Conservation (phyloP, 148 eudicot genomes). For the Simmondsia chinensis region DNA sequence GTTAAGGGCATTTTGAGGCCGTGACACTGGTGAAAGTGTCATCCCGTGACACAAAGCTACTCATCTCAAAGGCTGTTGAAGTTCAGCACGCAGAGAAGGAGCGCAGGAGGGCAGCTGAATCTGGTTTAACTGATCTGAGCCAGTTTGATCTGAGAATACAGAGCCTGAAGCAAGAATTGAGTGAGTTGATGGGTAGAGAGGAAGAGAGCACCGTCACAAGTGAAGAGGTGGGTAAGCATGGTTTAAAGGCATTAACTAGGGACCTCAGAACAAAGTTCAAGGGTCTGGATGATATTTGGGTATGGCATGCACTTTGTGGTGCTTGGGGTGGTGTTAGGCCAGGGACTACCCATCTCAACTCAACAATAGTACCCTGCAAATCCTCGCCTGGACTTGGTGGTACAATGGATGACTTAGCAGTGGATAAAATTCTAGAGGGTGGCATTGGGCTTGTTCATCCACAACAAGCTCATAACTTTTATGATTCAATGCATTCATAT, state of each 20-base stretch:
- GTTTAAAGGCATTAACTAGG: constrained; percentile 49
- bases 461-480: constrained; percentile 43
- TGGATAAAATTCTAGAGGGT: constrained; percentile 44
- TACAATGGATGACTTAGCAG: constrained; percentile 60
- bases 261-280: constrained; percentile 38
- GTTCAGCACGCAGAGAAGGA: constrained; percentile 39
- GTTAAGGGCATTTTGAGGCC: too few species aligned
- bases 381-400: constrained; percentile 47
- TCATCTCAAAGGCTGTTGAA: constrained; percentile 50
- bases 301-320: constrained; percentile 70
- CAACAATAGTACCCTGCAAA: constrained; percentile 29
- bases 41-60: too few species aligned
- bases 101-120: constrained; percentile 21
- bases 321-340: constrained; percentile 79
- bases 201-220: background rate
- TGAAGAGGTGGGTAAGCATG: constrained; percentile 17
- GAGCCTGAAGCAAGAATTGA: constrained; percentile 27
- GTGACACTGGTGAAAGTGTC: too few species aligned
- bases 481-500: constrained; percentile 60
- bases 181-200: constrained; percentile 21
- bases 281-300: constrained; percentile 53
- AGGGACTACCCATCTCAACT: constrained; percentile 32
- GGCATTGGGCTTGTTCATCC: constrained; percentile 63
- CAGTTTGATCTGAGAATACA: constrained; percentile 16
- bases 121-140: constrained; percentile 22